phyloP scores from a whole-genome alignment of 345 rosid genomes.

The Psidium guajava region DNA sequence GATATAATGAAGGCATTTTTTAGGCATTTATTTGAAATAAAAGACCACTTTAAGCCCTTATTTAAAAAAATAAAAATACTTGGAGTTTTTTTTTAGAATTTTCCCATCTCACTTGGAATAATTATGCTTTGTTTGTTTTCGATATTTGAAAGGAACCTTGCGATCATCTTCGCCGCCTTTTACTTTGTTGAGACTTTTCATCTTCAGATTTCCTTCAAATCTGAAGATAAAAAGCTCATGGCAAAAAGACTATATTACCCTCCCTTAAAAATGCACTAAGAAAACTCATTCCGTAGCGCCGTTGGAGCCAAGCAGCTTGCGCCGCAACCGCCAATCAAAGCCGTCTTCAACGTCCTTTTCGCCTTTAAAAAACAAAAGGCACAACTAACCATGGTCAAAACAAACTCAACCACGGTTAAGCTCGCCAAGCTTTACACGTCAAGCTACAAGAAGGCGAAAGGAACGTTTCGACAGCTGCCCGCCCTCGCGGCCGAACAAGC shows the following conservation, averaged over 20 bases:
- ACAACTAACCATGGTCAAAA: no score
- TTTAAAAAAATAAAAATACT: no score
- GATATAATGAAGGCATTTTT: no score
- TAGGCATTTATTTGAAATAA: no score
- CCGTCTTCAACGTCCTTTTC: background rate
- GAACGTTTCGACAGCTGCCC: background rate
- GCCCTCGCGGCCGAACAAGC: background rate
- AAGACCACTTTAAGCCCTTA: no score
- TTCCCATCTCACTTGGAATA: background rate
- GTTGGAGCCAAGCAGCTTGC: background rate
- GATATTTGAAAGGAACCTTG: background rate
- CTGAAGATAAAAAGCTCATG: background rate
- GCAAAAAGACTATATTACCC: background rate
- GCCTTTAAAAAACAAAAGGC: background rate
- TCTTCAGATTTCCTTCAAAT: background rate
- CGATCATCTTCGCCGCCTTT: background rate
- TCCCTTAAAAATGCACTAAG: background rate
- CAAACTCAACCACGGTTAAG: background rate
- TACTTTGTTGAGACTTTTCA: background rate
- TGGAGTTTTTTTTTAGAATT: no score
- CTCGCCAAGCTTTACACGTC: background rate
- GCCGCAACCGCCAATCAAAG: background rate
- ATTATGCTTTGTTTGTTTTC: background rate
- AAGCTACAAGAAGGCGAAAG: background rate
- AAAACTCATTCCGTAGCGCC: background rate